These are phyloP conservation scores for Austroboletus rostrupii DNA, from an alignment of 1,284 basidiomycete genomes.

Conservation along the genomic window DNA sequence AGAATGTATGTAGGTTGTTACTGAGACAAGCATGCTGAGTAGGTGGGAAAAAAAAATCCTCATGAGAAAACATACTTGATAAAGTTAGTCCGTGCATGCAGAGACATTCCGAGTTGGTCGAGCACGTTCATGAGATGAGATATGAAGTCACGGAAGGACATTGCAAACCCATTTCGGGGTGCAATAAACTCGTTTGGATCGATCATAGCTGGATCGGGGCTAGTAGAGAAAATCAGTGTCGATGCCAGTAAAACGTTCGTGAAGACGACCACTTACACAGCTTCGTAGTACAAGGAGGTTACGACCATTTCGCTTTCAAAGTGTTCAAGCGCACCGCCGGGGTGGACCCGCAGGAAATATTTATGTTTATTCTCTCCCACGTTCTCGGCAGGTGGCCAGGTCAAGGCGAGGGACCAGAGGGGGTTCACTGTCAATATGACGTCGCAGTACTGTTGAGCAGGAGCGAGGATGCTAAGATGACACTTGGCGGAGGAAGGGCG, in stretches of 20 bases:
- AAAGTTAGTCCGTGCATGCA: constrained; percentile 73
- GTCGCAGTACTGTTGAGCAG: constrained; percentile 70
- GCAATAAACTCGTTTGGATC: constrained; percentile 72
- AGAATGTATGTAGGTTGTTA: constrained; percentile 68
- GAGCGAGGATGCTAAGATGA: constrained; percentile 66
- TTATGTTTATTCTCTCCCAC: constrained; percentile 68
- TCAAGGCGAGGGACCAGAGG: constrained; percentile 65
- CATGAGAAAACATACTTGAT: constrained; percentile 56
- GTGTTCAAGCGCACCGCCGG: constrained; percentile 75
- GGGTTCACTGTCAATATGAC: constrained; percentile 64
- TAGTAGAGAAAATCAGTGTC: constrained; percentile 27
- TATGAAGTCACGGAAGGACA: constrained; percentile 74
- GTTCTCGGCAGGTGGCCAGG: constrained; percentile 72
- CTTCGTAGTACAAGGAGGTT: constrained; percentile 78
- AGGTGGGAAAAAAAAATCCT: neutral
- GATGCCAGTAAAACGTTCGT: neutral
- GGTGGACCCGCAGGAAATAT: constrained; percentile 74
- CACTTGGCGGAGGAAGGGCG: constrained; percentile 73
- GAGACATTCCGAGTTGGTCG: constrained; percentile 73
- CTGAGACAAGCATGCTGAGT: constrained; percentile 34
- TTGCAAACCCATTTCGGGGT: constrained; percentile 74
- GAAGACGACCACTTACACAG: constrained; percentile 46
- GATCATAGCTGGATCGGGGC: constrained; percentile 68
- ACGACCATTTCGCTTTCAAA: constrained; percentile 73
- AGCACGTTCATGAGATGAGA: constrained; percentile 72